Evolutionary conservation across 192 early-diverging fungal species (phyloP).

Genomic region (Coemansia sp.): DNA sequence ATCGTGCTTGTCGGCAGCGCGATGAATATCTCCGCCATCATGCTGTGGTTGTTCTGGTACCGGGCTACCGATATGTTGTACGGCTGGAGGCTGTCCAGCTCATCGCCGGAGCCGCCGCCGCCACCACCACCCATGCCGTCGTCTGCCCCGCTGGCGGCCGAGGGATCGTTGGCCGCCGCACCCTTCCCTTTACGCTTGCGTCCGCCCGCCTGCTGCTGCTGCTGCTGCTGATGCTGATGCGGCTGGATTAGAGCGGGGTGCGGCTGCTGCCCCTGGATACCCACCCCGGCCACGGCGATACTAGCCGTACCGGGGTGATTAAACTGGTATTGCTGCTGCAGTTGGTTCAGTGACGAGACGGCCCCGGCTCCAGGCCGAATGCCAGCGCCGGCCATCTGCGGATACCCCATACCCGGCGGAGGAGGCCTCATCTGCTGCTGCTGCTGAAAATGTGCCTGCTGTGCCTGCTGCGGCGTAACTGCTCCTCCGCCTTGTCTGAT

Average conservation of each 20-base stretch:
- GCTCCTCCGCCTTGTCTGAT: neutral
- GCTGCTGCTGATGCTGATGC: neutral
- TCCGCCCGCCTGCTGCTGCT: neutral
- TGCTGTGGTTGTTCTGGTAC: conserved; percentile 51
- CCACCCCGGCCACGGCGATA: conserved; percentile 26
- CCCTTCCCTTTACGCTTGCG: conserved; percentile 35
- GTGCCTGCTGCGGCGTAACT: conserved; percentile 27
- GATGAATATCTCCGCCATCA: conserved; percentile 51
- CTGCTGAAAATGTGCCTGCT: conserved; percentile 29
- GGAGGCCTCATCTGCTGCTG: conserved; percentile 24
- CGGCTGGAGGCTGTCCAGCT: conserved; percentile 39
- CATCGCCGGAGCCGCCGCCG: conserved; percentile 42
- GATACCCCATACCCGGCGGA: conserved; percentile 11
- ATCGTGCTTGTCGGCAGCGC: conserved; percentile 49
- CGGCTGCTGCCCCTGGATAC: conserved; percentile 27
- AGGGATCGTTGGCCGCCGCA: neutral
- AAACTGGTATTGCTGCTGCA: conserved; percentile 19
- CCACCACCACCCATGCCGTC: conserved; percentile 28
- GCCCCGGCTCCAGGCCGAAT: conserved; percentile 12
- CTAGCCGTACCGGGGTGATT: conserved; percentile 31
- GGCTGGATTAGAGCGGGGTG: conserved; percentile 44
- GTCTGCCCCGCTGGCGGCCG: neutral
- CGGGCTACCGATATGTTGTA: conserved; percentile 35
- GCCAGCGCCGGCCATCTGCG: conserved; percentile 2
- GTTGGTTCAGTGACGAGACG: conserved; percentile 13